These are phyloP conservation scores for Collybia sordida DNA, from an alignment of 768 basidiomycete species.

Conservation along the genomic window DNA sequence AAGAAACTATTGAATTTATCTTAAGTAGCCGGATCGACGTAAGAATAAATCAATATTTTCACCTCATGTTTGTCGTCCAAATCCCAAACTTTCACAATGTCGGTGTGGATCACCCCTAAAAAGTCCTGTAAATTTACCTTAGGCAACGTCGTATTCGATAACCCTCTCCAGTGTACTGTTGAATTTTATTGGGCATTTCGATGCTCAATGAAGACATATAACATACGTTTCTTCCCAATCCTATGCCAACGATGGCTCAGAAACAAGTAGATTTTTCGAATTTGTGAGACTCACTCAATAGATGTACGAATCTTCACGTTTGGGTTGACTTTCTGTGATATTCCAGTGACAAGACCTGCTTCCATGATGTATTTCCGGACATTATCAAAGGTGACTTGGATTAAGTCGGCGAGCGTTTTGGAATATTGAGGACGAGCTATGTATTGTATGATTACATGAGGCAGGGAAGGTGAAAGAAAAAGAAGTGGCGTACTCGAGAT, in stretches of 20 bases:
- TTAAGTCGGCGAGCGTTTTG: too few species aligned
- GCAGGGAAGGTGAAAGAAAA: too few species aligned
- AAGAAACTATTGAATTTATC: not conserved
- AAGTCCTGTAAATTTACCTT: slow-evolving; percentile 1
- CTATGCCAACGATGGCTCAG: slow-evolving; percentile 7
- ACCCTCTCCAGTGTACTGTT: slow-evolving; percentile 9
- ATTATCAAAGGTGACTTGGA: too few species aligned
- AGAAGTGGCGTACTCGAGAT: not conserved
- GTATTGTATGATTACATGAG: too few species aligned
- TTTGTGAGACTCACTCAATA: not conserved
- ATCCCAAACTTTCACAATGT: slow-evolving; percentile 25
- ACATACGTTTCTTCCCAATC: slow-evolving; percentile 11
- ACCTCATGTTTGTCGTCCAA: slow-evolving; percentile 19
- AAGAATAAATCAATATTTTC: not conserved
- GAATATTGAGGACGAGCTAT: too few species aligned
- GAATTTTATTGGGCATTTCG: not conserved
- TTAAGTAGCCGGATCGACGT: not conserved
- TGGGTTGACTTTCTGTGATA: too few species aligned
- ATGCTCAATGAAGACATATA: not conserved
- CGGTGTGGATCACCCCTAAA: slow-evolving; percentile 10
- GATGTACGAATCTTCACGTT: too few species aligned
- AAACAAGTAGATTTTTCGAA: not conserved
- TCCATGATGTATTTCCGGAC: too few species aligned
- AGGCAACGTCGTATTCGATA: not conserved
- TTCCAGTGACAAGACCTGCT: too few species aligned